A percentile compares a stretch with the other conserved stretches of the same genome.
Evolutionary conservation across 768 basidiomycete species (phyloP).

Genomic region (Serpula lacrymans): DNA sequence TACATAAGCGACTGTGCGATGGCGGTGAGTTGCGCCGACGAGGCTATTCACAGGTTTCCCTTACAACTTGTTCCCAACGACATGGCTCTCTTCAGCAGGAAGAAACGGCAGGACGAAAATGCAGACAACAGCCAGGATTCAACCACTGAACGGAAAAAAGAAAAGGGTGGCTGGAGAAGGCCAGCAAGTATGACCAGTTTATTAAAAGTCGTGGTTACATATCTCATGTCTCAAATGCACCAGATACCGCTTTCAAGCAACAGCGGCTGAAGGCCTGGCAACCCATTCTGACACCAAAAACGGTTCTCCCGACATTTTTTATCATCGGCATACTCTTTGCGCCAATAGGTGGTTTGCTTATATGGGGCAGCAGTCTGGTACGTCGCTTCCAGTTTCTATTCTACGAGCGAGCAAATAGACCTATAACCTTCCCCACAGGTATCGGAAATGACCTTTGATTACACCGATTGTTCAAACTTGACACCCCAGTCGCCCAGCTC

Average conservation of each 20-base stretch:
- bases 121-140: slow-evolving; percentile 36
- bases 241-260: slow-evolving; percentile 99
- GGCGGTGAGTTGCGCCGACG: no score
- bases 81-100: slow-evolving; percentile 63
- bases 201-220: slow-evolving; percentile 14
- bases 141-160: slow-evolving; percentile 59
- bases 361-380: slow-evolving; percentile 82
- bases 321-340: slow-evolving; percentile 94
- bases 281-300: slow-evolving; percentile 97
- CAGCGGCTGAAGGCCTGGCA: slow-evolving; percentile 99
- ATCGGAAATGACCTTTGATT: slow-evolving; percentile 92
- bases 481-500: slow-evolving; percentile 31
- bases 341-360: slow-evolving; percentile 90
- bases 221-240: slow-evolving; percentile 14
- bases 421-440: slow-evolving; percentile 54
- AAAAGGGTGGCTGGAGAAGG: slow-evolving; percentile 80
- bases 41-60: neutral
- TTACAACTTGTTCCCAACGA: slow-evolving; percentile 7
- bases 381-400: no score
- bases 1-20: no score
- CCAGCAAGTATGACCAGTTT: slow-evolving; percentile 67
- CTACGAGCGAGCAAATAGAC: no score
- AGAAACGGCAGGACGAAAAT: slow-evolving; percentile 34
- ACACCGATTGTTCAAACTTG: slow-evolving; percentile 83
- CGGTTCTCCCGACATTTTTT: slow-evolving; percentile 94